These are phyloP conservation scores for Eruca vesicaria DNA, from an alignment of 441 rosid species.

Conservation along the genomic window DNA sequence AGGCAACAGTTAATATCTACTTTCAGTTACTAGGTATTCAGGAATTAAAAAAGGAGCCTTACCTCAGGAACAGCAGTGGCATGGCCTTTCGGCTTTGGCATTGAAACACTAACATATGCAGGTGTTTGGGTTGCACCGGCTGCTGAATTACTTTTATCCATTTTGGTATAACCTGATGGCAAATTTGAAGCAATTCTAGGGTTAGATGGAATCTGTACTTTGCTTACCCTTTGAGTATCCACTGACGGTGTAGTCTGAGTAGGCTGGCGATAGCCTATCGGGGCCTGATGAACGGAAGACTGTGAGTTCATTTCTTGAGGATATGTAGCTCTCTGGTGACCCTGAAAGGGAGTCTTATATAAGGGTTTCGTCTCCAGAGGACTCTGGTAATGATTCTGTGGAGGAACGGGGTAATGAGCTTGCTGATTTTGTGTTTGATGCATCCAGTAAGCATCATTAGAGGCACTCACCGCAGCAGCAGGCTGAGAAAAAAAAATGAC, in stretches of 20 bases:
- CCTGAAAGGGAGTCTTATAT: conserved; percentile 66
- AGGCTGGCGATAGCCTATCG: conserved; percentile 56
- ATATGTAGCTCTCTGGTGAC: conserved; percentile 58
- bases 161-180: conserved; percentile 65
- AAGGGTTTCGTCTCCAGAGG: conserved; percentile 60
- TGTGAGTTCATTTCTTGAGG: conserved; percentile 67
- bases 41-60: conserved; percentile 16
- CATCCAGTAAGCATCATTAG: conserved; percentile 79
- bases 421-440: conserved; percentile 57
- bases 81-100: conserved; percentile 69
- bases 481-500: conserved; percentile 49
- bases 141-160: conserved; percentile 60
- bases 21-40: conserved; percentile 17
- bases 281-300: conserved; percentile 57
- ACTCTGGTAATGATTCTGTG: conserved; percentile 60
- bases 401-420: conserved; percentile 59
- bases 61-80: conserved; percentile 75
- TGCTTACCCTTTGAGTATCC: conserved; percentile 73
- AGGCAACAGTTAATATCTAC: conserved; percentile 16
- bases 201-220: conserved; percentile 92
- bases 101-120: conserved; percentile 76
- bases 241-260: conserved; percentile 47
- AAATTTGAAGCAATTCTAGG: conserved; percentile 94
- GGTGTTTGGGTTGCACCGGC: conserved; percentile 55
- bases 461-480: conserved; percentile 48